phyloP scores from a whole-genome alignment of 2,329 filamentous ascomycete genomes.

The Biscogniauxia sp. region DNA sequence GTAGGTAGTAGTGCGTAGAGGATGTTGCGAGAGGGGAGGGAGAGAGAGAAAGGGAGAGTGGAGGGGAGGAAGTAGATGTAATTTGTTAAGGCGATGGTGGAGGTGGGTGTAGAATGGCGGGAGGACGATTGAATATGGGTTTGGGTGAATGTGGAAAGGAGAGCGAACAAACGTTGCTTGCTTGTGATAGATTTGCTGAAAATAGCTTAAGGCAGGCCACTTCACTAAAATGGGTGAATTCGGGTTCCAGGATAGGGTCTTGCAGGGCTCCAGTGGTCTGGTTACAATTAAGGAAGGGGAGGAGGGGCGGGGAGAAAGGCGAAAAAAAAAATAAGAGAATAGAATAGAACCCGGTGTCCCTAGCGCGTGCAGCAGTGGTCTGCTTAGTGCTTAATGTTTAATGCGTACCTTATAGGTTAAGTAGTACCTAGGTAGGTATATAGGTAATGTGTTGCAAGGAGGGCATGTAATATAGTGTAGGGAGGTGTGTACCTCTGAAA shows the following conservation, averaged over 20 bases:
- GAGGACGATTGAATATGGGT: too few species aligned
- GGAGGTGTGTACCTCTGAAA: background rate
- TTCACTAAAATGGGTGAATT: background rate
- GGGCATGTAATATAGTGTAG: background rate
- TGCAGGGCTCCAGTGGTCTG: background rate
- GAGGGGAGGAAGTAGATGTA: background rate
- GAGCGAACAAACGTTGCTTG: background rate
- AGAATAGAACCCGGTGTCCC: background rate
- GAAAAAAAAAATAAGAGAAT: background rate
- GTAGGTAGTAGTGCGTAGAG: slow-evolving; percentile 2
- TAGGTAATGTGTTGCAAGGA: too few species aligned
- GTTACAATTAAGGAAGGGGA: background rate
- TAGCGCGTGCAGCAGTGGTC: background rate
- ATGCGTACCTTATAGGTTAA: too few species aligned
- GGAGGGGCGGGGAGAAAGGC: background rate
- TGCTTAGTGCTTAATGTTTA: background rate
- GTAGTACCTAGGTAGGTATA: too few species aligned
- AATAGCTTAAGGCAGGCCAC: background rate
- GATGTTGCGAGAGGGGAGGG: background rate
- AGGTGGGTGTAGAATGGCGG: background rate
- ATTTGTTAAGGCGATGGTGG: background rate
- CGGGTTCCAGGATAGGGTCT: background rate
- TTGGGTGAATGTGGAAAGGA: background rate
- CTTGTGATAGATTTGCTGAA: background rate
- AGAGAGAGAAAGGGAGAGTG: background rate